Base-by-base conservation (phyloP, 2,329 filamentous ascomycete species). In the Clathrospora elynae region DNA sequence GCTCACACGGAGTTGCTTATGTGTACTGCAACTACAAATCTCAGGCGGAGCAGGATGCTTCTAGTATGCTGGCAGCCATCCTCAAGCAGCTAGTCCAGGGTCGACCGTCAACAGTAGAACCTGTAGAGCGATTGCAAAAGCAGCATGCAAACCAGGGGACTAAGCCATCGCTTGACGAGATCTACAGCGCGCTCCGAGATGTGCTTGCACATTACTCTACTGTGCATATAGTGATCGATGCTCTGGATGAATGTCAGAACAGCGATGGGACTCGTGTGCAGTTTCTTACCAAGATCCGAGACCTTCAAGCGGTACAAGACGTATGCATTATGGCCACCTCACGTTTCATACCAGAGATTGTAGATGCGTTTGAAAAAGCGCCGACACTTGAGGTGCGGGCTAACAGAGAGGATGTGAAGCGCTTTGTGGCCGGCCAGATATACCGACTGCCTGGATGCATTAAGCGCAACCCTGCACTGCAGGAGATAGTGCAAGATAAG, bases 11-110 rank as follows among this genome's bases (percentile, higher is more conserved):
- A 0, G 59, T 80, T 12, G 73, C 71, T 0, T 79, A 73, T 55
- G n/a, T 78, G 0, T 81, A 76, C 35, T 77, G 70, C 57, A 73
- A 75, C 37, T 77, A 73, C 45, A 57, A 58, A n/a, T 58, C 58
- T 2, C 50, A 68, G 6, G 42, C 68, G 0, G 63, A 76, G 11
- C 75, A 79, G 28, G 35, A 36, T 10, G n/a, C 20, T 0, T 20
- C 14, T 0, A 40, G 23, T 16, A 11, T 53, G 13, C 30, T 58
- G 5, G 38, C 42, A 24, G 41, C 41, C 5, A 49, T 53, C 10
- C 45, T 51, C 6, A 47, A 49, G 26, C 49, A 58, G 35, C 44
- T 54, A 3, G 24, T 54, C 1, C 26, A 41, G 14, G 35, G 17
- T 17, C 42, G 28, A 18, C 28, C 28, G 16, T 41, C 26, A 17